phyloP scores from a whole-genome alignment of 208 protist genomes.

The Leishmania gerbilli region DNA sequence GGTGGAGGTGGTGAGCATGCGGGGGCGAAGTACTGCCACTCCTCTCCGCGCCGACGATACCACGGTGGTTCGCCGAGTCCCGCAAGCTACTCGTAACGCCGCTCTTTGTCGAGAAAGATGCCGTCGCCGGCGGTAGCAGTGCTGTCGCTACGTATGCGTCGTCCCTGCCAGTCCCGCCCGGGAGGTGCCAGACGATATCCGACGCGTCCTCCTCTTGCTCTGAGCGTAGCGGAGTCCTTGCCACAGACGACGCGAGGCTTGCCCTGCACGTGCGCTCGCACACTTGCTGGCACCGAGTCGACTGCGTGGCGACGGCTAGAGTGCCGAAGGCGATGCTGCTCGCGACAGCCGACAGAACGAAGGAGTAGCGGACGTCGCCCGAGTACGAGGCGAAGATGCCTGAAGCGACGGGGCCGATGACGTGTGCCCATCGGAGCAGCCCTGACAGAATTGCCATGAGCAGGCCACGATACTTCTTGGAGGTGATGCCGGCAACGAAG shows the following conservation, averaged over 20 bases:
- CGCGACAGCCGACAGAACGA: conserved; percentile 49
- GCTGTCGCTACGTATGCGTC: conserved; percentile 8
- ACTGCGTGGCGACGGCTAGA: conserved; percentile 33
- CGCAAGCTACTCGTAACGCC: neutral
- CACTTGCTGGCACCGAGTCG: conserved; percentile 13
- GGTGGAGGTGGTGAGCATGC: neutral
- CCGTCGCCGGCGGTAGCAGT: conserved; percentile 6
- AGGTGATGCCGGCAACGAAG: conserved; percentile 64
- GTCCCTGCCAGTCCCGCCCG: neutral
- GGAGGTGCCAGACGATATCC: neutral
- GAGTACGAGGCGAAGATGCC: conserved; percentile 49
- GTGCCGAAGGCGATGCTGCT: conserved; percentile 36
- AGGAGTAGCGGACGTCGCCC: conserved; percentile 54
- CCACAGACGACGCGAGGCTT: conserved; percentile 12
- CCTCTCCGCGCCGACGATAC: conserved; percentile 22
- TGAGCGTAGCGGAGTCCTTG: conserved; percentile 7
- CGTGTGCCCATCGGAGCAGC: conserved; percentile 78
- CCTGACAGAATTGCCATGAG: conserved; percentile 78
- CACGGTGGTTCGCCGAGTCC: neutral
- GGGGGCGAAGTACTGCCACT: neutral
- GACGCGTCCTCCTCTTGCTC: conserved; percentile 5
- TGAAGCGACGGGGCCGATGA: conserved; percentile 60
- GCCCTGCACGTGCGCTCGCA: conserved; percentile 23
- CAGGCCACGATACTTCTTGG: conserved; percentile 75
- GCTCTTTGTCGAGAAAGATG: neutral